These are phyloP conservation scores for Macrophomina pseudophaseolina DNA, from an alignment of 2,329 filamentous ascomycete species.

Conservation along the genomic window DNA sequence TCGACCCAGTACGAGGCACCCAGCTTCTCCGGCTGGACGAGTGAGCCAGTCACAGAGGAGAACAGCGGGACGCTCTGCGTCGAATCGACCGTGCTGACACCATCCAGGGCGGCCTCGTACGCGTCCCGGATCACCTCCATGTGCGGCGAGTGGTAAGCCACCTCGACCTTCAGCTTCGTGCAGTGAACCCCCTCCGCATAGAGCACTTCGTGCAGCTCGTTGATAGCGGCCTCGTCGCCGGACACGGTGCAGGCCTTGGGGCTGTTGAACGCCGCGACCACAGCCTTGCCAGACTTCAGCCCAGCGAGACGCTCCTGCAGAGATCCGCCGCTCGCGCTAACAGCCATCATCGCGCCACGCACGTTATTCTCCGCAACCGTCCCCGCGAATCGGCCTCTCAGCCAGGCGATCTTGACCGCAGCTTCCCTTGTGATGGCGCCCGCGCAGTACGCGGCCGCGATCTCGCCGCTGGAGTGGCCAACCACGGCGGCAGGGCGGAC, in stretches of 20 bases:
- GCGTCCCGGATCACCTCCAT: conserved; percentile 42
- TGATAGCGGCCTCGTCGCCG: conserved; percentile 47
- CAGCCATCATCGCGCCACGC: conserved; percentile 25
- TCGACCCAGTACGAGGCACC: conserved; percentile 11
- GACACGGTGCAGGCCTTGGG: conserved; percentile 51
- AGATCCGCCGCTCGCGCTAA: background rate
- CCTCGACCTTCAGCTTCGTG: conserved; percentile 47
- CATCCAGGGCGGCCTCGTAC: conserved; percentile 30
- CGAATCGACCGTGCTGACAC: background rate
- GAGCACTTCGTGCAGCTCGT: conserved; percentile 38
- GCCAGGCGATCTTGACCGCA: conserved; percentile 36
- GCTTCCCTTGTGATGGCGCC: conserved; percentile 30
- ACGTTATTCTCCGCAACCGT: background rate
- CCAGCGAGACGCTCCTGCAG: background rate
- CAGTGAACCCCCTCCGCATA: conserved; percentile 45
- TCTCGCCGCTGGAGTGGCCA: conserved; percentile 40
- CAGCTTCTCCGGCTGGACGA: background rate
- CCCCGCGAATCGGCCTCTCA: conserved; percentile 23
- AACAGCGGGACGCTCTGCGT: background rate
- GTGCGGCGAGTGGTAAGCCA: conserved; percentile 53
- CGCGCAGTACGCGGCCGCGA: conserved; percentile 36
- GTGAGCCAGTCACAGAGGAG: conserved; percentile 13
- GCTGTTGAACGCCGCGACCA: conserved; percentile 45
- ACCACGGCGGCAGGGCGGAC: conserved; percentile 34
- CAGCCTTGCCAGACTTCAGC: conserved; percentile 7